These are phyloP conservation scores for Akanthomyces dipterigenus DNA, from an alignment of 2,329 filamentous ascomycete genomes.

Conservation along the genomic window DNA sequence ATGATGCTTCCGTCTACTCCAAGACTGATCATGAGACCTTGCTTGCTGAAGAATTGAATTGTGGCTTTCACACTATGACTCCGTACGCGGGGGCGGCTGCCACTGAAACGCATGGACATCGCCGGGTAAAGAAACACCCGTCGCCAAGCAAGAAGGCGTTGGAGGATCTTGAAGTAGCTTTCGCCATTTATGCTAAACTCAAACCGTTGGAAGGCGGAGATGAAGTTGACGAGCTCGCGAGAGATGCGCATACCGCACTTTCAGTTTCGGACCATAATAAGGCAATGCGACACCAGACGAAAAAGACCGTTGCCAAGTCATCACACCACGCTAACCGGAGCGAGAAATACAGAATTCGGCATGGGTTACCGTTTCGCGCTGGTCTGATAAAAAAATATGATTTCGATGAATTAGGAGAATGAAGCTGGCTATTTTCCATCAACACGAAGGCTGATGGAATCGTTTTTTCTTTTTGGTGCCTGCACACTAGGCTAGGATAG, in stretches of 20 bases:
- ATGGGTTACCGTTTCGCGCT: not conserved
- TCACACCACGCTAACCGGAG: not conserved
- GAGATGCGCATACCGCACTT: conserved; percentile 15
- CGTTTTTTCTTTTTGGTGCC: not conserved
- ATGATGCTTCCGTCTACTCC: not conserved
- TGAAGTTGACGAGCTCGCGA: conserved; percentile 26
- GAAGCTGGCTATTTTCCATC: not conserved
- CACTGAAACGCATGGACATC: not conserved
- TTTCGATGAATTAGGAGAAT: not conserved
- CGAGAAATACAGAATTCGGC: not conserved
- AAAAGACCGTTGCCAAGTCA: not conserved
- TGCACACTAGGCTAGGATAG: not conserved
- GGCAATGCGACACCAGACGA: not conserved
- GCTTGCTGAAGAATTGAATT: not conserved
- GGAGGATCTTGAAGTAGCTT: conserved; percentile 29
- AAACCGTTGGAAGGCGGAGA: conserved; percentile 15
- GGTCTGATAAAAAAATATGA: not conserved
- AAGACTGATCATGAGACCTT: not conserved
- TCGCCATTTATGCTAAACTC: conserved; percentile 25
- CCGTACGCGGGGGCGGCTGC: not conserved
- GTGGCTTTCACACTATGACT: no score
- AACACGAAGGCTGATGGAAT: not conserved
- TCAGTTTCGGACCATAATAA: conserved; percentile 24
- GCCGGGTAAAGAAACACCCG: conserved; percentile 35
- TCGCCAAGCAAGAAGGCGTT: conserved; percentile 37